Base-by-base conservation (phyloP, 495 filamentous ascomycete species). In the Zalerion maritima region DNA sequence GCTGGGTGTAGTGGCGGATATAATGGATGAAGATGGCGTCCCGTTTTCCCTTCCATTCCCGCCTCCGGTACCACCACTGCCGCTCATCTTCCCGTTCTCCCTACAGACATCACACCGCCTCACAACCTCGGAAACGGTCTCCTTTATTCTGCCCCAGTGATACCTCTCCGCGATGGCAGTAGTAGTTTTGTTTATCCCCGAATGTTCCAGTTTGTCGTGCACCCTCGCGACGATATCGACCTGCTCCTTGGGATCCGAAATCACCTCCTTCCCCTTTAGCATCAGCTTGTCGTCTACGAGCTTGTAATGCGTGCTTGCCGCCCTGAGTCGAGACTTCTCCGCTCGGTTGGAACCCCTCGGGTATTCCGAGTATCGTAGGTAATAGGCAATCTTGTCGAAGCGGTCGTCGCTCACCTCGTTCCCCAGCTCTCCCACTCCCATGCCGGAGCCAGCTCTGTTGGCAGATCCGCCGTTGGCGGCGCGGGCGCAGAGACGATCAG, bases 81-180 rank as follows among this genome's bases (percentile, higher is more conserved):
- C n/a, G n/a, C n/a, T n/a, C 18, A 47, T 53, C 45, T 83, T 85
- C 35, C 71, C 64, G 20, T 69, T 57, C 35, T 89, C 82, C 57
- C 87, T 92, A 62, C 87, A 97, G 45, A 93, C 73, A 2, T 73
- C 53, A 52, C 89, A 97, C 36, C 89, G 84, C 36, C 78, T 77
- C 58, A 97, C 94, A 46, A 94, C 86, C 39, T 81, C 71, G 47
- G 78, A 87, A 32, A 94, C 89, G 0, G 87, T 96, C 50, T 94
- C 87, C 50, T 96, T 97, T 58, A 97, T 96, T 18, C 89, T 69
- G n/a, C 91, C 86, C 89, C 89, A 97, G 49, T 94, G 89, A 44
- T 82, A 94, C 40, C 80, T 78, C 50, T 93, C 78, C 2, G 89
- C 85, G 38, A 97, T 94, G 13, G 74, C 78, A 6, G 85, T 83